Conservation (phyloP, 495 filamentous ascomycete species). For the Penicillium roqueforti region DNA sequence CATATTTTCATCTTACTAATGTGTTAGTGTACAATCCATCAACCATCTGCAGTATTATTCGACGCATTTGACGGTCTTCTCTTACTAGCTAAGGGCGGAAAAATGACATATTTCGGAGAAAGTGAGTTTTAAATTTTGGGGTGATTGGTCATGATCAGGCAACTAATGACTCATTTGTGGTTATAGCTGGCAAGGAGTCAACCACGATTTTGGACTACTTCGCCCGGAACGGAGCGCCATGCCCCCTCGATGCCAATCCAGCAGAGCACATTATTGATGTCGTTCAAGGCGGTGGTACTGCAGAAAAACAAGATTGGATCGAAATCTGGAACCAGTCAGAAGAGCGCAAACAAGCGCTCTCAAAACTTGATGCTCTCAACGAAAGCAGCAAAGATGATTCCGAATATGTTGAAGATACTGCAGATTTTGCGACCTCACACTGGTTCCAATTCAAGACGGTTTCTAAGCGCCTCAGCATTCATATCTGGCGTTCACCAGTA, state of each 20-base stretch:
- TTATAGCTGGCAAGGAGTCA: slow-evolving; percentile 56
- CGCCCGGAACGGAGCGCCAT: slow-evolving; percentile 46
- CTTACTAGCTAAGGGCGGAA: slow-evolving; percentile 49
- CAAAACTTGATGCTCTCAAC: slow-evolving; percentile 63
- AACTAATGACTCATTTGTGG: slow-evolving; percentile 21
- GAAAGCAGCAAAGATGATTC: slow-evolving; percentile 29
- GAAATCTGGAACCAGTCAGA: slow-evolving; percentile 50
- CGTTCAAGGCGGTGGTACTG: slow-evolving; percentile 28
- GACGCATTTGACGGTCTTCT: slow-evolving; percentile 49
- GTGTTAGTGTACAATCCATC: slow-evolving; percentile 75
- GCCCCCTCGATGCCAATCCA: slow-evolving; percentile 50
- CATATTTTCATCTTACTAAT: slow-evolving; percentile 7
- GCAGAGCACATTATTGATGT: slow-evolving; percentile 57
- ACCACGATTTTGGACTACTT: slow-evolving; percentile 55
- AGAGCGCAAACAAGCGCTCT: slow-evolving; percentile 54
- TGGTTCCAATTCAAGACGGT: slow-evolving; percentile 51
- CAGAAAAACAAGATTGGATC: slow-evolving; percentile 42
- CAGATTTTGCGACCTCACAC: slow-evolving; percentile 41
- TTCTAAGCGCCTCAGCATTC: slow-evolving; percentile 64
- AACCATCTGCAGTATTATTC: slow-evolving; percentile 70
- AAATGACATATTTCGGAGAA: slow-evolving; percentile 55
- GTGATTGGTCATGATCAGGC: neutral
- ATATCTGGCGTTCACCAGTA: slow-evolving; percentile 81
- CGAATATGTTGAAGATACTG: slow-evolving; percentile 43
- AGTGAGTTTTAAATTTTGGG: slow-evolving; percentile 30